These are phyloP conservation scores for Avena insularis DNA, from an alignment of 176 grass and related monocot species.

Conservation along the genomic window DNA sequence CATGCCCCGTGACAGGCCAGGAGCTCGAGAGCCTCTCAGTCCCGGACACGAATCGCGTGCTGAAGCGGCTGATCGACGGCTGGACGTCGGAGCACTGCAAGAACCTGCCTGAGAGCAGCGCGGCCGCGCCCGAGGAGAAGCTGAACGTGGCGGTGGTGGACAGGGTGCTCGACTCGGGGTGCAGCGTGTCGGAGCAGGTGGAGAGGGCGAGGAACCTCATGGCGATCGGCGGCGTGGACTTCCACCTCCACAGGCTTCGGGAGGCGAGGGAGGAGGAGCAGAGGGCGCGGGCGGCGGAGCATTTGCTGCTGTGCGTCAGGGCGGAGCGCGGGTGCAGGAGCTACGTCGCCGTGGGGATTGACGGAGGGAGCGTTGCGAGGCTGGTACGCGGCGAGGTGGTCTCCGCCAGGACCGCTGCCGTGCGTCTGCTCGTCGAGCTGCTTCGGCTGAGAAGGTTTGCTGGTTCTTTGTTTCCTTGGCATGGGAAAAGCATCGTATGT, in stretches of 20 bases:
- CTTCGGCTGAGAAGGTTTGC: constrained; percentile 54
- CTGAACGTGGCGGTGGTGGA: background rate
- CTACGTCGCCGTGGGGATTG: constrained; percentile 52
- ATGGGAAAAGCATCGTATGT: background rate
- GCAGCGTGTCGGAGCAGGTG: constrained; percentile 39
- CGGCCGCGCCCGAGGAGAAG: background rate
- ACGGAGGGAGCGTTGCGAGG: constrained; percentile 31
- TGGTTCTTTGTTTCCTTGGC: background rate
- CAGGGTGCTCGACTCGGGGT: background rate
- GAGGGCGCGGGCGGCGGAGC: constrained; percentile 37
- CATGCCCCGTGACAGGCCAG: constrained; percentile 47
- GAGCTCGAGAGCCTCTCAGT: constrained; percentile 36
- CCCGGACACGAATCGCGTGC: constrained; percentile 54
- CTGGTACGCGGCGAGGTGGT: constrained; percentile 47
- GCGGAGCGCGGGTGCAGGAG: constrained; percentile 62
- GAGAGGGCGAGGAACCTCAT: constrained; percentile 56
- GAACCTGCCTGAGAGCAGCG: background rate
- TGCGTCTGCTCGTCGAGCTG: constrained; percentile 52
- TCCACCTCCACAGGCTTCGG: constrained; percentile 52
- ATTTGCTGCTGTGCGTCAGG: constrained; percentile 54
- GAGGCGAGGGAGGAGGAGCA: constrained; percentile 25
- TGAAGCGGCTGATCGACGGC: constrained; percentile 49
- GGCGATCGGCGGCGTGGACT: constrained; percentile 58
- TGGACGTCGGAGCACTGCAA: constrained; percentile 52
- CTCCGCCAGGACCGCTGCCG: constrained; percentile 33